These are phyloP conservation scores for Chaetoceros tenuissimus DNA, from an alignment of 108 stramenopile genomes.

Conservation along the genomic window DNA sequence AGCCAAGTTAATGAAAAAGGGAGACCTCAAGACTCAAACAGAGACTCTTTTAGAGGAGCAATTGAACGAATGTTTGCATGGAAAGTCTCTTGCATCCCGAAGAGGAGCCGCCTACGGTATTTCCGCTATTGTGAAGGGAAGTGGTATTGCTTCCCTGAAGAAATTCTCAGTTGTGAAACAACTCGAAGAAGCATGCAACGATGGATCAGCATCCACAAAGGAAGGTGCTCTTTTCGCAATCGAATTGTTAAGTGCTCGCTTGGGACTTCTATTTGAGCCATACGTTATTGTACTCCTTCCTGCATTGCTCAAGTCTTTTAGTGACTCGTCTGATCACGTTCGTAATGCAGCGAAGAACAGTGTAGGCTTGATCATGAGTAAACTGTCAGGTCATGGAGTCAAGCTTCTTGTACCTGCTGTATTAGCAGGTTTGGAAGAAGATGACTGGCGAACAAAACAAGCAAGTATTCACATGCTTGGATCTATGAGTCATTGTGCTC, in stretches of 20 bases:
- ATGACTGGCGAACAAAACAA: constrained; percentile 95
- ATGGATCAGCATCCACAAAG: constrained; percentile 52
- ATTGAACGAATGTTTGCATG: constrained; percentile 59
- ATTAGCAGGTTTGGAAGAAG: constrained; percentile 86
- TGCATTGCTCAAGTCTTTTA: constrained; percentile 89
- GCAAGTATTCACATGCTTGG: constrained; percentile 96
- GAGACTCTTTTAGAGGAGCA: constrained; percentile 51
- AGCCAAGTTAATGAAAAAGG: constrained; percentile 84
- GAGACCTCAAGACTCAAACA: constrained; percentile 59
- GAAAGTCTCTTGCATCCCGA: constrained; percentile 46
- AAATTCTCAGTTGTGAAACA: constrained; percentile 84
- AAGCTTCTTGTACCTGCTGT: constrained; percentile 96
- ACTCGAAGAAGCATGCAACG: constrained; percentile 78
- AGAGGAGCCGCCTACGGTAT: constrained; percentile 95
- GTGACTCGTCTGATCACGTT: constrained; percentile 88
- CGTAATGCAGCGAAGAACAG: constrained; percentile 85
- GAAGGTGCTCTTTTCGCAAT: constrained; percentile 96
- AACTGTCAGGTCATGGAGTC: constrained; percentile 92
- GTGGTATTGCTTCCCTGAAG: constrained; percentile 92
- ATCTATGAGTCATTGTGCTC: constrained; percentile 95
- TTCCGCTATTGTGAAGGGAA: constrained; percentile 96
- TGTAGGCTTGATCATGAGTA: constrained; percentile 91
- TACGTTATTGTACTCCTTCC: constrained; percentile 97
- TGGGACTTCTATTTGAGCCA: constrained; percentile 98
- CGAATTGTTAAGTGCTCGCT: constrained; percentile 79